Conservation (phyloP, 768 basidiomycete genomes). For the Cystobasidium onofrii region DNA sequence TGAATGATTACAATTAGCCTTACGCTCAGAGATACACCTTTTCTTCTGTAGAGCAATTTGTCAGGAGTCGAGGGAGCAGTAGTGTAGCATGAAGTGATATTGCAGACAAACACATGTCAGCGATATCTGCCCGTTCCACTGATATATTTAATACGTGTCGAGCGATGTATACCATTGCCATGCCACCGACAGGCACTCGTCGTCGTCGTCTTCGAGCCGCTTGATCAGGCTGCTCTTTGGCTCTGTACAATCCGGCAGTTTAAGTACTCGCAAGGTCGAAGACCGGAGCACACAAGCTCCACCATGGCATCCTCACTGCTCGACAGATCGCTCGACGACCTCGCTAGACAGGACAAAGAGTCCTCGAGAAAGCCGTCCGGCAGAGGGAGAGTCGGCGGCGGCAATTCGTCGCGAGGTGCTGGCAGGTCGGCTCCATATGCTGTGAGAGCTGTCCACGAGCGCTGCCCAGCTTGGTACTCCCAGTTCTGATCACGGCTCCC, state of each 20-base stretch:
- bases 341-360: background rate
- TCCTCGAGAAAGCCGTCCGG: background rate
- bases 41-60: too few species aligned
- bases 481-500: background rate
- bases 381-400: background rate
- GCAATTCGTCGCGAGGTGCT: background rate
- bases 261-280: background rate
- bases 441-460: background rate
- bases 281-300: background rate
- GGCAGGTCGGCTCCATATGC: background rate
- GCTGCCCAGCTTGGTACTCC: background rate
- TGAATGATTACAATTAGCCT: too few species aligned
- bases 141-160: too few species aligned
- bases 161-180: too few species aligned
- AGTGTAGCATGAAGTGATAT: too few species aligned
- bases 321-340: conserved; percentile 28
- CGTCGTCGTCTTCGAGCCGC: background rate
- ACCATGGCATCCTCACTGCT: conserved; percentile 23
- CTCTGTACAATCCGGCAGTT: background rate
- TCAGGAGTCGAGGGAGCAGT: too few species aligned
- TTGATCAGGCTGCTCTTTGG: background rate
- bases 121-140: too few species aligned
- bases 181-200: too few species aligned
- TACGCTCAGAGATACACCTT: too few species aligned
- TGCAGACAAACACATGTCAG: too few species aligned